Conservation (phyloP, 202 grass and related monocot species). For the Carex arenaria region DNA sequence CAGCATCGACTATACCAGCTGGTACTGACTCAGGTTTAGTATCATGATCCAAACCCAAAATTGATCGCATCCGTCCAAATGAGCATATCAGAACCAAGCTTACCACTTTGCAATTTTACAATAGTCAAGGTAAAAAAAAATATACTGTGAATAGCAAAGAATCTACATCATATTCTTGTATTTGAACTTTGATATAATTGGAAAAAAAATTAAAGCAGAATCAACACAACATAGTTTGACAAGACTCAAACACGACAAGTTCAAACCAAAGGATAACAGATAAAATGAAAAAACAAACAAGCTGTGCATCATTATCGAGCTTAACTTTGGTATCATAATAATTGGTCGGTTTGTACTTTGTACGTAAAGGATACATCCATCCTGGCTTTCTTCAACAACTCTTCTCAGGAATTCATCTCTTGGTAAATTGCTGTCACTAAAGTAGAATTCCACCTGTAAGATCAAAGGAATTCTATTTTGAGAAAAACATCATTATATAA, state of each 20-base stretch:
- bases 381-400: slow-evolving; percentile 57
- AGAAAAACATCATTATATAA: not conserved
- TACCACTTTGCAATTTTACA: slow-evolving; percentile 50
- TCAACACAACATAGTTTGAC: not conserved
- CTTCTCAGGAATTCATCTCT: slow-evolving; percentile 60
- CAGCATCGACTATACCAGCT: slow-evolving; percentile 38
- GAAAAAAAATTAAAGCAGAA: not conserved
- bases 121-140: slow-evolving; percentile 15
- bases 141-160: not conserved
- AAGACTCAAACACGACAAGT: not conserved
- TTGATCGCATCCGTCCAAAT: slow-evolving; percentile 65
- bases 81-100: slow-evolving; percentile 86
- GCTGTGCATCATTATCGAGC: not conserved
- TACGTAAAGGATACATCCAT: slow-evolving; percentile 56
- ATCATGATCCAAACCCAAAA: slow-evolving; percentile 46
- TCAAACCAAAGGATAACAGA: not conserved
- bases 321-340: not conserved
- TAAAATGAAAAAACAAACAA: not conserved
- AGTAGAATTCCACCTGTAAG: slow-evolving; percentile 87
- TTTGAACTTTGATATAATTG: not conserved
- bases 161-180: not conserved
- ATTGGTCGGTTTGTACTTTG: not conserved
- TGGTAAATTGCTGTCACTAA: slow-evolving; percentile 92
- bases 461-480: not conserved
- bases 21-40: slow-evolving; percentile 55